Conservation (phyloP, 1,284 basidiomycete genomes). For the Microstroma glucosiphilum region DNA sequence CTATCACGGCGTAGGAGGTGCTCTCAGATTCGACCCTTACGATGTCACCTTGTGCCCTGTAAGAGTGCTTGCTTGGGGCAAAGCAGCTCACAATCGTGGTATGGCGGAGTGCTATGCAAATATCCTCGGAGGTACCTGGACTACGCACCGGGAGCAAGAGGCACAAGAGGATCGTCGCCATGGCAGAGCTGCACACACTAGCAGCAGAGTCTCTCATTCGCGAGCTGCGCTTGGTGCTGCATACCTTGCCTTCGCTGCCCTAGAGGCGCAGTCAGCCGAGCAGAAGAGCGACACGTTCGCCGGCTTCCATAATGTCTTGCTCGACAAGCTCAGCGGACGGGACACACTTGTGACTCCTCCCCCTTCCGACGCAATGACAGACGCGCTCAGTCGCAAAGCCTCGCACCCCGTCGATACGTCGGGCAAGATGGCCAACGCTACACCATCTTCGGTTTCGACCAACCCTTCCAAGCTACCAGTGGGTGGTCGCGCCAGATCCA, state of each 20-base stretch:
- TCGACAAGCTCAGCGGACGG: not conserved
- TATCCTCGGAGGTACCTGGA: constrained; percentile 8
- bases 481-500: no score
- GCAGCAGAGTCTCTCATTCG: not conserved
- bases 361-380: not conserved
- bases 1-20: constrained; percentile 2
- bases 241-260: not conserved
- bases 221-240: not conserved
- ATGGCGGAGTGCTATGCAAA: constrained; percentile 8
- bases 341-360: not conserved
- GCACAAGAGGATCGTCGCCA: not conserved
- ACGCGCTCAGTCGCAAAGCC: not conserved
- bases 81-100: constrained; percentile 4
- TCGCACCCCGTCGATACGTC: not conserved
- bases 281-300: not conserved
- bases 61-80: not conserved
- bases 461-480: no score
- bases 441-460: no score
- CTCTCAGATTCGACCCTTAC: constrained; percentile 11
- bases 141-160: not conserved
- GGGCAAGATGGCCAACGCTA: no score
- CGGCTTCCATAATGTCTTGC: not conserved
- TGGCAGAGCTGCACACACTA: not conserved
- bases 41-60: not conserved
- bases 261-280: not conserved